Conservation (phyloP, 148 eudicot species). For the Nepenthes gracilis region DNA sequence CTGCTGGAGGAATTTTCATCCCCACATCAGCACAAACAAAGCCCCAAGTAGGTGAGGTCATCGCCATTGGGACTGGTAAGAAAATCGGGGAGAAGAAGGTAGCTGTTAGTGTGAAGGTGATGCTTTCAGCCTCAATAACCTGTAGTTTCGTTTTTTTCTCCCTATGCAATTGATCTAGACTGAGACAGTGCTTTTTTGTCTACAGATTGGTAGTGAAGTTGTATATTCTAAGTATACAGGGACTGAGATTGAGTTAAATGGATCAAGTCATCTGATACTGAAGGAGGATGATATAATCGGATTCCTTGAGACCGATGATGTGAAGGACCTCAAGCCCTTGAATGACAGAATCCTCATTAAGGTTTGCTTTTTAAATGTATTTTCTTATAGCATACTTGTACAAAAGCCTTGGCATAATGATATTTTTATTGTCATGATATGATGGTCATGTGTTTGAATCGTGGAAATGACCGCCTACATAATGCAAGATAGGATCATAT, state of each 20-base stretch:
- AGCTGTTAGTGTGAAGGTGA: constrained; percentile 35
- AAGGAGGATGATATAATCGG: constrained; percentile 59
- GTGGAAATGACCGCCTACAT: no score
- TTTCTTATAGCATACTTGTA: not conserved
- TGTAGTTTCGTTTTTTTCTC: not conserved
- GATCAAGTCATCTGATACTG: constrained; percentile 37
- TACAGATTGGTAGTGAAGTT: constrained; percentile 36
- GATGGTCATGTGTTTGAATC: no score
- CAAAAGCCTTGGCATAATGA: not conserved
- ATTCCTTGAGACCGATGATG: constrained; percentile 49
- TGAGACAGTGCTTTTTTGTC: not conserved
- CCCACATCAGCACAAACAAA: constrained; percentile 41
- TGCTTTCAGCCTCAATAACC: not conserved
- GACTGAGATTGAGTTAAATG: constrained; percentile 49
- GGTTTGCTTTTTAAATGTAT: constrained; percentile 13
- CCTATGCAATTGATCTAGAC: not conserved
- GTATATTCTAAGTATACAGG: constrained; percentile 57
- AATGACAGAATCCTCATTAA: constrained; percentile 52
- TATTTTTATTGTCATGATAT: no score
- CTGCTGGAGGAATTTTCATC: constrained; percentile 40
- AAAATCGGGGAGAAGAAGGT: constrained; percentile 34
- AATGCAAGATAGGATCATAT: no score
- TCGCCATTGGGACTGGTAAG: constrained; percentile 50
- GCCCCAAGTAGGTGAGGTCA: constrained; percentile 50
- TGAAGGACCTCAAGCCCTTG: constrained; percentile 51